Conservation (phyloP, 192 early-diverging fungal species). For the Diversispora epigaea region DNA sequence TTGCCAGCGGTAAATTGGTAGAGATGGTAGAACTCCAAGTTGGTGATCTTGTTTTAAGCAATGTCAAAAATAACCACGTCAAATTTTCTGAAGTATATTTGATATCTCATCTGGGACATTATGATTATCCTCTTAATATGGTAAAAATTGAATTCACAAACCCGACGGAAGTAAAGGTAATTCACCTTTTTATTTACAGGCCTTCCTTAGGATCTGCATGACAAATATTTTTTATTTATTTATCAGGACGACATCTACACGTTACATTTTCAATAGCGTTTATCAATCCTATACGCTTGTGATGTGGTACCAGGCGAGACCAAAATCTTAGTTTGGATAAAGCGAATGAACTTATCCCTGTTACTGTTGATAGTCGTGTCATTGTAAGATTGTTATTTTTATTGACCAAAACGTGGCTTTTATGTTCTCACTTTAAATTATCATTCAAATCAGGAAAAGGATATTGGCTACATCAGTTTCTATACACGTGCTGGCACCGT, state of each 20-base stretch:
- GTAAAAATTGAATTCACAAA: constrained; percentile 4
- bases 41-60: background rate
- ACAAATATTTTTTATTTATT: background rate
- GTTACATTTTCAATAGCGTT: constrained; percentile 1
- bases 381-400: background rate
- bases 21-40: constrained; percentile 21
- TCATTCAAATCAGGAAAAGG: background rate
- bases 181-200: background rate
- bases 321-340: background rate
- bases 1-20: constrained; percentile 4
- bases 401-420: background rate
- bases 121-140: background rate
- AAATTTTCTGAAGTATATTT: constrained; percentile 12
- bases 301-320: constrained; percentile 3
- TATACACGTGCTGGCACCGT: background rate
- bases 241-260: constrained; percentile 2
- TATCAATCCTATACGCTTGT: constrained; percentile 16
- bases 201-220: background rate
- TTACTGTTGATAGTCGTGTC: background rate
- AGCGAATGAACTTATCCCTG: constrained; percentile 1
- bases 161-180: constrained; percentile 2
- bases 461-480: background rate
- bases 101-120: constrained; percentile 7
- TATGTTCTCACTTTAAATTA: background rate
- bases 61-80: background rate